Conservation (phyloP, 257 asterid genomes). For the Solanum chmielewskii region DNA sequence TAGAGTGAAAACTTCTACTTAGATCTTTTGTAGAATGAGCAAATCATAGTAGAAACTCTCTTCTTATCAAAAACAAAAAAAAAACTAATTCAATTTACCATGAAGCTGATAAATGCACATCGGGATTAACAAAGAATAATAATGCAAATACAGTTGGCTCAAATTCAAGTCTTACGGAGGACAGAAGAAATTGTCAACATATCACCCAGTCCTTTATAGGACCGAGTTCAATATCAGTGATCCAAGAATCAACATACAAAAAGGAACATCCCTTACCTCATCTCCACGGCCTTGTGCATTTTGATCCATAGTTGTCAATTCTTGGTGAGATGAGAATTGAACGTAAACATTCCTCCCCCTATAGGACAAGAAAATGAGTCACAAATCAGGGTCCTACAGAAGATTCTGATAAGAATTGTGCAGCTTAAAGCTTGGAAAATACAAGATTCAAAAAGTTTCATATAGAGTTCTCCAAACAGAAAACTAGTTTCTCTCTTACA, state of each 20-base stretch:
- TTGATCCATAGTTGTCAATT: constrained; percentile 89
- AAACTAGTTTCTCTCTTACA: neutral
- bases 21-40: neutral
- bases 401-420: neutral
- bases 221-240: neutral
- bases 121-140: neutral
- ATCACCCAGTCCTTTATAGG: neutral
- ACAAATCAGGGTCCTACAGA: neutral
- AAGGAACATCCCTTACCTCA: constrained; percentile 54
- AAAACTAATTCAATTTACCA: neutral
- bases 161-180: neutral
- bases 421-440: neutral
- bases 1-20: neutral
- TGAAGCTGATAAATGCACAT: neutral
- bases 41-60: neutral
- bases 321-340: constrained; percentile 98
- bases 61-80: neutral
- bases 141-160: neutral
- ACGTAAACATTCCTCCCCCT: constrained; percentile 97
- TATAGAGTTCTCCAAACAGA: neutral
- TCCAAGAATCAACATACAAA: neutral
- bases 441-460: neutral
- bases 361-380: constrained; percentile 1
- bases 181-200: neutral
- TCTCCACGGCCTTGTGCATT: constrained; percentile 83